Conservation (phyloP, 352 stramenopile species). For the Pythium vanterpoolii region DNA sequence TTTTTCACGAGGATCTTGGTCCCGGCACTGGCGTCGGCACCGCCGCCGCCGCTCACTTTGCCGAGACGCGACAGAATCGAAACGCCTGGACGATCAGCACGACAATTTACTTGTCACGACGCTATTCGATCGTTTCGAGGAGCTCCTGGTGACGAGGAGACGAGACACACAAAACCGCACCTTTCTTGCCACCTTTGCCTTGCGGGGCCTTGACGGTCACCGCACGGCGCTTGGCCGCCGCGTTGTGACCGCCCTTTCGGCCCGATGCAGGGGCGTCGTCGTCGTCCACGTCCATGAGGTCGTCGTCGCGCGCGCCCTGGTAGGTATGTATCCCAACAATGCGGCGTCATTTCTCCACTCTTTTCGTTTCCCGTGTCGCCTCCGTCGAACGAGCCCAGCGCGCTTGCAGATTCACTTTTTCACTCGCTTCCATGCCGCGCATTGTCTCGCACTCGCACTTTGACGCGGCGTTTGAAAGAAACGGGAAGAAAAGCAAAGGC, state of each 20-base stretch:
- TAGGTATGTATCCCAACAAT: constrained; percentile 7
- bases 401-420: constrained; percentile 8
- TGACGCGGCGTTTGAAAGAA: neutral
- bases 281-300: constrained; percentile 64
- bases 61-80: constrained; percentile 72
- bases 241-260: constrained; percentile 19
- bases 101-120: constrained; percentile 8
- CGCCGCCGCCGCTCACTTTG: constrained; percentile 26
- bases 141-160: neutral
- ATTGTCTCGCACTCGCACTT: neutral
- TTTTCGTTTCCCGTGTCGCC: constrained; percentile 6
- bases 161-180: constrained; percentile 25
- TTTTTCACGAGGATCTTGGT: constrained; percentile 84
- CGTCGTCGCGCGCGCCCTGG: constrained; percentile 26
- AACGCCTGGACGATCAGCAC: constrained; percentile 21
- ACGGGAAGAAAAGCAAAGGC: constrained; percentile 7
- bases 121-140: too few relatives aligned
- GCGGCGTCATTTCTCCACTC: constrained; percentile 12
- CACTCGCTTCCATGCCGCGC: constrained; percentile 7
- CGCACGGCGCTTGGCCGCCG: constrained; percentile 40
- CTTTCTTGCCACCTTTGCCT: constrained; percentile 55
- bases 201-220: constrained; percentile 46
- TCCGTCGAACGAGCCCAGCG: constrained; percentile 4
- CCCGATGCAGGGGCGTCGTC: constrained; percentile 36
- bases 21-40: constrained; percentile 28